Conservation (phyloP, 441 rosid genomes). For the Populus hybrid region DNA sequence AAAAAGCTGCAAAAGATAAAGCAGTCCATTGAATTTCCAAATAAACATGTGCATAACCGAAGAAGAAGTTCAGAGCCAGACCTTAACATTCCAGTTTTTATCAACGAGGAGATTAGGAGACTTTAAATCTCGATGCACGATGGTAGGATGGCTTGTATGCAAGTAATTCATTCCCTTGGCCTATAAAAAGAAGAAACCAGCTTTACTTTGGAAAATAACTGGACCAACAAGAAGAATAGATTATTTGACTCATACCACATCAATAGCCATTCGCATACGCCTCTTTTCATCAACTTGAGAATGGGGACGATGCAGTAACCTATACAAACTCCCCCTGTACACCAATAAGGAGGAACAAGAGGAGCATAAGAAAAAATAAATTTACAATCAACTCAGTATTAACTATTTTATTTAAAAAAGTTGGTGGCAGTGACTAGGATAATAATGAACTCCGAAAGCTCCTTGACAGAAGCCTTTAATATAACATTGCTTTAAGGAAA, state of each 20-base stretch:
- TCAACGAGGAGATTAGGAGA: slow-evolving; percentile 98
- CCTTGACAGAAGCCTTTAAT: not conserved
- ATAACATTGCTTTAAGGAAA: not conserved
- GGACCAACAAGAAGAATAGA: not conserved
- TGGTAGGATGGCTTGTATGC: slow-evolving; percentile 94
- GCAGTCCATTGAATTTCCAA: slow-evolving; percentile 6
- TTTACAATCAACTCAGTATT: not conserved
- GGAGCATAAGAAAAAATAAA: not conserved
- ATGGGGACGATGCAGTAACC: slow-evolving; percentile 82
- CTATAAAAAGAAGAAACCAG: slow-evolving; percentile 37
- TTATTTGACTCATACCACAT: slow-evolving; percentile 64
- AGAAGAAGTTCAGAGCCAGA: slow-evolving; percentile 16
- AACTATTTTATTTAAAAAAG: not conserved
- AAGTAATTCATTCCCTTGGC: slow-evolving; percentile 98
- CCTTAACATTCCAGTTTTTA: slow-evolving; percentile 98
- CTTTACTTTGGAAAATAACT: slow-evolving; percentile 8
- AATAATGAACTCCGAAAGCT: not conserved
- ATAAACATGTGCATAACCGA: not conserved
- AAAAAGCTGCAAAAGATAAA: slow-evolving; percentile 14
- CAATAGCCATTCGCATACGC: slow-evolving; percentile 93
- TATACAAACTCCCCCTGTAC: slow-evolving; percentile 92
- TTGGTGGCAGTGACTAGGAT: not conserved
- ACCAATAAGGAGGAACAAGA: slow-evolving; percentile 13
- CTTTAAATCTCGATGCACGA: slow-evolving; percentile 96
- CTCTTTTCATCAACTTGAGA: slow-evolving; percentile 78